A percentile compares a stretch with the other conserved stretches of the same genome.
Evolutionary conservation across 1,139 yeast genomes (phyloP).

Genomic region (Geotrichum siamense): DNA sequence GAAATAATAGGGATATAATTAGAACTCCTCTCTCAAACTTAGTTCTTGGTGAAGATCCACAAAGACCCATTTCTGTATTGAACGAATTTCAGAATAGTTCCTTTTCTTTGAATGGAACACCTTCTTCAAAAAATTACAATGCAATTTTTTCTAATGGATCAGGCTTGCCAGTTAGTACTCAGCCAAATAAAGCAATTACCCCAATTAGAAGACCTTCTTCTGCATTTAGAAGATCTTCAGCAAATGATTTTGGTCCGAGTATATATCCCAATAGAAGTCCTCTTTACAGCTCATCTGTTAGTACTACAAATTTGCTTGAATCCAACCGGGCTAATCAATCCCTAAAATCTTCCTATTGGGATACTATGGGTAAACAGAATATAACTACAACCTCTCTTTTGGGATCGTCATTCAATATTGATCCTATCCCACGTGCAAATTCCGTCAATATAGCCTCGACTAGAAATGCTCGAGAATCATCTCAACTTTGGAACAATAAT

Average conservation of each 20-base stretch:
- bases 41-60: not conserved
- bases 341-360: not conserved
- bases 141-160: not conserved
- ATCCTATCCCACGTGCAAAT: constrained; percentile 3
- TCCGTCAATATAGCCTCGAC: not conserved
- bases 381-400: not conserved
- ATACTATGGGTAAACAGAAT: not conserved
- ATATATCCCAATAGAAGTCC: not conserved
- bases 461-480: not conserved
- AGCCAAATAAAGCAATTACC: not conserved
- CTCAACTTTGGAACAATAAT: not conserved
- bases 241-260: not conserved
- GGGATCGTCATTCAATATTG: not conserved
- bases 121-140: not conserved
- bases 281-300: constrained; percentile 1
- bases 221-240: not conserved
- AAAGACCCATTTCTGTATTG: not conserved
- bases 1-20: not conserved
- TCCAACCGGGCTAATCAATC: not conserved
- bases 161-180: not conserved
- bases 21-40: not conserved
- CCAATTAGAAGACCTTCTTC: not conserved
- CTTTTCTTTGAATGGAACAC: not conserved
- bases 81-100: not conserved
- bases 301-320: constrained; percentile 1